Evolutionary conservation across 2,329 filamentous ascomycete genomes (phyloP).

Genomic region (Fusarium protoensiforme): DNA sequence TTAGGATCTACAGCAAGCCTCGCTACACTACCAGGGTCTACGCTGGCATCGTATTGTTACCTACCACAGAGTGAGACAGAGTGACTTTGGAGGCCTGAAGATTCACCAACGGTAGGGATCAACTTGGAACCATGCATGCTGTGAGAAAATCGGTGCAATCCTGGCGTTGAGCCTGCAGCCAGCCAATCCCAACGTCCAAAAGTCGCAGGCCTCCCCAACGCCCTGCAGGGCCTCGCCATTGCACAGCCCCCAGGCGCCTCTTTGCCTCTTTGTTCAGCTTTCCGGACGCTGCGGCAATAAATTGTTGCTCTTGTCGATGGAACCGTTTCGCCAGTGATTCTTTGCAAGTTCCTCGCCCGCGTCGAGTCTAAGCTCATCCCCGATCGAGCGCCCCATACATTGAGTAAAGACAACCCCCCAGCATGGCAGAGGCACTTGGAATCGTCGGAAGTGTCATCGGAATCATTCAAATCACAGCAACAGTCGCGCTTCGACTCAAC

Average conservation of each 20-base stretch:
- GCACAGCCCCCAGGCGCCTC: neutral
- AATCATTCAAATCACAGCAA: neutral
- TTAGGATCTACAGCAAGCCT: neutral
- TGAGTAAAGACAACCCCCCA: neutral
- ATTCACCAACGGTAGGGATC: neutral
- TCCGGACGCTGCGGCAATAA: neutral
- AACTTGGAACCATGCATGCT: neutral
- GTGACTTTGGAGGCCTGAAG: neutral
- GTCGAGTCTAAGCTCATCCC: neutral
- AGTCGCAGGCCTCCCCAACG: neutral
- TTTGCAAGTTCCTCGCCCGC: neutral
- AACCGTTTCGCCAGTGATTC: neutral
- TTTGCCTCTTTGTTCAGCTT: neutral
- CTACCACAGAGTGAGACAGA: neutral
- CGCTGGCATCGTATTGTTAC: neutral
- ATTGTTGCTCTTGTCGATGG: neutral
- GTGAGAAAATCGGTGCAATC: neutral
- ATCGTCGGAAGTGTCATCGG: neutral
- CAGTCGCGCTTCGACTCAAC: neutral
- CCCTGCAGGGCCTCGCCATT: neutral
- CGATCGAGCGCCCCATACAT: neutral
- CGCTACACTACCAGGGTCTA: neutral
- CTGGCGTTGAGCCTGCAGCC: neutral
- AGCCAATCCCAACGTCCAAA: neutral
- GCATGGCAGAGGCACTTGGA: neutral